A percentile compares a stretch with the other conserved stretches of the same genome.
phyloP scores from a whole-genome alignment of 345 rosid species.

The Noccaea bulbosa region DNA sequence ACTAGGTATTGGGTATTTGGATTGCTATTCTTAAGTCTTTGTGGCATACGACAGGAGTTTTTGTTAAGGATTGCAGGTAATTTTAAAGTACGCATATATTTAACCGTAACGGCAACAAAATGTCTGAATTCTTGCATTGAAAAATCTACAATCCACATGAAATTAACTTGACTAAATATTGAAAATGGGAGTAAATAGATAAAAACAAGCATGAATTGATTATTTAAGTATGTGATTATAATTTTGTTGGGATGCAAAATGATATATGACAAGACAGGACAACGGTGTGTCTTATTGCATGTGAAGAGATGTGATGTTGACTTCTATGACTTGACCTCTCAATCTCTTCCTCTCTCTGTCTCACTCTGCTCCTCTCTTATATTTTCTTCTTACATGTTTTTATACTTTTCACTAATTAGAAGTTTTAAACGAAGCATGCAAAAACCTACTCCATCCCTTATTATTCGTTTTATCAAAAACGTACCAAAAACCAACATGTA shows the following conservation, averaged over 20 bases:
- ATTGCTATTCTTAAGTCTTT: neutral
- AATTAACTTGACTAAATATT: neutral
- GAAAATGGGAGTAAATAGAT: constrained; percentile 8
- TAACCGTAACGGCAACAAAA: neutral
- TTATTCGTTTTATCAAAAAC: neutral
- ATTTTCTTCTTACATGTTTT: neutral
- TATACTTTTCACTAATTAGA: constrained; percentile 9
- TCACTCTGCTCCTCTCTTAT: constrained; percentile 21
- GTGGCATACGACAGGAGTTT: constrained; percentile 21
- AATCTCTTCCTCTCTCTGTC: constrained; percentile 31
- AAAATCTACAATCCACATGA: constrained; percentile 7
- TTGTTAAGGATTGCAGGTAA: constrained; percentile 34
- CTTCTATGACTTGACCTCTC: constrained; percentile 45
- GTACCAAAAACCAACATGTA: neutral
- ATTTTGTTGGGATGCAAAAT: constrained; percentile 43
- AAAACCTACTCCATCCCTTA: neutral
- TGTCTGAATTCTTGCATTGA: neutral
- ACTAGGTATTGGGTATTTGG: constrained; percentile 28
- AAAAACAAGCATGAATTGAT: neutral
- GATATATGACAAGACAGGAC: constrained; percentile 46
- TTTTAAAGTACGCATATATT: neutral
- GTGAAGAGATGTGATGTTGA: constrained; percentile 45
- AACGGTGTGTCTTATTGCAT: constrained; percentile 41
- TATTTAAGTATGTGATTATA: constrained; percentile 10
- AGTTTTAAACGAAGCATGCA: neutral